Evolutionary conservation across 1,139 yeast species (phyloP).

Genomic region (Sugiyamaella grinbergsii): DNA sequence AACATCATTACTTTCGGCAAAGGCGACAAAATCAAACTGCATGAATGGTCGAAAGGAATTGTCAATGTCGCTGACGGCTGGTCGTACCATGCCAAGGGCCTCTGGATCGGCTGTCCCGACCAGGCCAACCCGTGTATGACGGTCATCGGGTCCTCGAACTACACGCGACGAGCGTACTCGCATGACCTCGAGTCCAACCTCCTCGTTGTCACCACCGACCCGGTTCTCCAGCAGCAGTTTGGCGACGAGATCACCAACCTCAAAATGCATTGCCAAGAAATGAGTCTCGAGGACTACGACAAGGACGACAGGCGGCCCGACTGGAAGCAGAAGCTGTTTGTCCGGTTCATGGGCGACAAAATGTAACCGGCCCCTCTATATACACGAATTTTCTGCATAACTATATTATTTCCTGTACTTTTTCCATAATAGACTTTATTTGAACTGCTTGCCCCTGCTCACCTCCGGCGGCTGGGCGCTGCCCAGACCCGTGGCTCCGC

Average conservation of each 20-base stretch:
- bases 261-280: slow-evolving; percentile 52
- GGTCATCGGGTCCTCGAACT: slow-evolving; percentile 89
- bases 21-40: slow-evolving; percentile 54
- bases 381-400: too few species aligned
- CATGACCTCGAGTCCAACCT: slow-evolving; percentile 89
- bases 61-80: slow-evolving; percentile 85
- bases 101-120: slow-evolving; percentile 72
- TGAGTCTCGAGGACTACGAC: slow-evolving; percentile 61
- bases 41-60: slow-evolving; percentile 86
- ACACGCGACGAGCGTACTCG: slow-evolving; percentile 85
- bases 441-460: too few species aligned
- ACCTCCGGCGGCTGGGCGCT: too few species aligned
- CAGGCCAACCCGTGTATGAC: slow-evolving; percentile 64
- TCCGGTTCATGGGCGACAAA: slow-evolving; percentile 54
- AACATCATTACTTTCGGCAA: slow-evolving; percentile 53
- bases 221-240: slow-evolving; percentile 59
- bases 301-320: slow-evolving; percentile 61
- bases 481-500: too few species aligned
- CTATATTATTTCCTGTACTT: too few species aligned
- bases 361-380: too few species aligned
- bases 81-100: slow-evolving; percentile 99
- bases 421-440: too few species aligned
- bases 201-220: slow-evolving; percentile 69
- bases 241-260: slow-evolving; percentile 64
- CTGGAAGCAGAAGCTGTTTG: slow-evolving; percentile 60